Evolutionary conservation across 2,329 filamentous ascomycete species (phyloP), one percentile per base, ranked within the genome.

Genomic region (Endoconidiophora laricicola): DNA sequence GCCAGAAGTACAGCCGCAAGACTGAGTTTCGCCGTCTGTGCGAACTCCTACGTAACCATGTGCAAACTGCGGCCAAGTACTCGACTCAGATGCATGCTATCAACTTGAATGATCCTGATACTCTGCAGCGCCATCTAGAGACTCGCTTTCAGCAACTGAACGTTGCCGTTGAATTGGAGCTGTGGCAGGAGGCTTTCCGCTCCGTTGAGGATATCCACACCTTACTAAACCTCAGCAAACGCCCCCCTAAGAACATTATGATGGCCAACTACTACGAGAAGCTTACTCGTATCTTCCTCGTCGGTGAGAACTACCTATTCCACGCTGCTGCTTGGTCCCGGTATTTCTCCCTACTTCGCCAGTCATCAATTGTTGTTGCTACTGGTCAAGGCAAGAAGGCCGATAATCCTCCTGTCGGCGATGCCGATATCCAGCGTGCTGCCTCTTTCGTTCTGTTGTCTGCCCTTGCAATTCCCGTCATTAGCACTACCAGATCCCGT

Each of bases 231-330:
- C 76, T 96, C 59, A 96, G 90, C 81, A 96, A 96, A 78, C 85
- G 91, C 50, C 88, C 88, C 38, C 83, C 91, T 49, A 96, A 96
- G 81, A 95, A 95, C 65, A 75, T 95, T 63, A 96, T 98, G 91
- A 98, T 98, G 91, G 91, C 91, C 69, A 98, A 96, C 73, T 98
- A 98, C 76, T 98, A 96, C 68, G 91, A 98, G 75, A 96, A 96
- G 72, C 80, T 98, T 52, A 95, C 91, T 39, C 81, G 88, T 56
- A 98, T 98, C 65, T 98, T 98, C 76, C 78, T 98, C 55, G 91
- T 96, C 57, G 94, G 90, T 66, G 91, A 96, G 70, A 98, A 98
- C 74, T 96, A 96, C 65, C 80, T 98, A 43, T 98, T 98, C 80
- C 91, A 98, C 63, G 91, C 91, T 58, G 91, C 91, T 49, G 87